phyloP scores from a whole-genome alignment of 2,329 filamentous ascomycete species.

The Mollisiaceae sp. region DNA sequence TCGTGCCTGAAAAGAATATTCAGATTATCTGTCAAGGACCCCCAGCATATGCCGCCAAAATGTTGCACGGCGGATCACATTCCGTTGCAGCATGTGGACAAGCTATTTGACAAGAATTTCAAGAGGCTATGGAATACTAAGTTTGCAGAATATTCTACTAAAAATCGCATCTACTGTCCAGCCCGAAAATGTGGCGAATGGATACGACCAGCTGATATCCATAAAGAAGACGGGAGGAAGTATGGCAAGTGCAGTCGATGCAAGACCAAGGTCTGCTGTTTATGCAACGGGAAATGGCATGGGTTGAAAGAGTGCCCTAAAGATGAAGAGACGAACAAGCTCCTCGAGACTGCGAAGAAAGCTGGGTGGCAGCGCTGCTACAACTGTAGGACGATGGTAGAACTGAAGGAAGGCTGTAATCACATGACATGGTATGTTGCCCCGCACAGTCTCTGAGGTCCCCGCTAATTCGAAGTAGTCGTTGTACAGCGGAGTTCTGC shows the following conservation, averaged over 20 bases:
- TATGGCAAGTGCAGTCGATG: constrained; percentile 74
- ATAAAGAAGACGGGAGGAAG: constrained; percentile 63
- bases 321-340: constrained; percentile 67
- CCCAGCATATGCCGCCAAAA: constrained; percentile 81
- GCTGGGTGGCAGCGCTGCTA: constrained; percentile 79
- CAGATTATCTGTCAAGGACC: constrained; percentile 75
- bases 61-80: constrained; percentile 80
- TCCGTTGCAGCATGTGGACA: constrained; percentile 75
- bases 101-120: constrained; percentile 74
- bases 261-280: constrained; percentile 73
- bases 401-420: constrained; percentile 82
- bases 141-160: constrained; percentile 75
- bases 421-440: constrained; percentile 82
- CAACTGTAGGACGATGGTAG: constrained; percentile 74
- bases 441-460: neutral
- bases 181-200: constrained; percentile 74
- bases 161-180: constrained; percentile 80
- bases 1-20: constrained; percentile 77
- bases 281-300: constrained; percentile 79
- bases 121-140: constrained; percentile 83
- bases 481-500: constrained; percentile 84
- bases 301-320: constrained; percentile 70
- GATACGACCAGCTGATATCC: constrained; percentile 76
- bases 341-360: constrained; percentile 69
- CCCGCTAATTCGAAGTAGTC: constrained; percentile 51